Evolutionary conservation across 768 basidiomycete genomes (phyloP).

Genomic region (Tulasnella calospora): DNA sequence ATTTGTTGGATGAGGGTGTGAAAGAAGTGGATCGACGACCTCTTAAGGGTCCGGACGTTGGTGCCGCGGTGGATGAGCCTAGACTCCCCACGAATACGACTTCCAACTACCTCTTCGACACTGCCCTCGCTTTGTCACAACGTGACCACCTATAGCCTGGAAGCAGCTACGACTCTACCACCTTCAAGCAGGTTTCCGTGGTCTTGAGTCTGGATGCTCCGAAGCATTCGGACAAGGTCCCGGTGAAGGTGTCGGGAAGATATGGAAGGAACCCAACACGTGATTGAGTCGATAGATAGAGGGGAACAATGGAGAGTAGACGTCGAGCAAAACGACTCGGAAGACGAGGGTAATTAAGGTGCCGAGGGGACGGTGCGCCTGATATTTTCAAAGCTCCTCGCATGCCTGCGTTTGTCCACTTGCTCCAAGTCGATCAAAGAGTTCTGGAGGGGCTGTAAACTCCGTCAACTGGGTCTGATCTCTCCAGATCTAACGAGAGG

Average conservation of each 20-base stretch:
- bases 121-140: too few species aligned
- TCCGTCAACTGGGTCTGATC: not conserved
- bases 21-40: too few species aligned
- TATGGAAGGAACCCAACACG: not conserved
- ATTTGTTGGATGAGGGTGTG: too few species aligned
- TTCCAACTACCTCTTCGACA: too few species aligned
- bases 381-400: not conserved
- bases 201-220: not conserved
- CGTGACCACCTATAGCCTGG: too few species aligned
- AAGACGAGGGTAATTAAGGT: not conserved
- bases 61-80: too few species aligned
- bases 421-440: not conserved
- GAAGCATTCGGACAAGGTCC: not conserved
- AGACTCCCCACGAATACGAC: too few species aligned
- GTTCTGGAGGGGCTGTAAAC: not conserved
- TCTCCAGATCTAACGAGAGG: not conserved
- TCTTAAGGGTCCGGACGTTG: too few species aligned
- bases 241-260: not conserved
- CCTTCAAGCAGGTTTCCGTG: not conserved
- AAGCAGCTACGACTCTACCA: not conserved
- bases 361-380: not conserved
- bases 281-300: not conserved
- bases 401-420: not conserved
- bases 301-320: not conserved
- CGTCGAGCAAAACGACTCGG: not conserved